Conservation (phyloP, 495 filamentous ascomycete genomes). For the Glarea lozoyensis region DNA sequence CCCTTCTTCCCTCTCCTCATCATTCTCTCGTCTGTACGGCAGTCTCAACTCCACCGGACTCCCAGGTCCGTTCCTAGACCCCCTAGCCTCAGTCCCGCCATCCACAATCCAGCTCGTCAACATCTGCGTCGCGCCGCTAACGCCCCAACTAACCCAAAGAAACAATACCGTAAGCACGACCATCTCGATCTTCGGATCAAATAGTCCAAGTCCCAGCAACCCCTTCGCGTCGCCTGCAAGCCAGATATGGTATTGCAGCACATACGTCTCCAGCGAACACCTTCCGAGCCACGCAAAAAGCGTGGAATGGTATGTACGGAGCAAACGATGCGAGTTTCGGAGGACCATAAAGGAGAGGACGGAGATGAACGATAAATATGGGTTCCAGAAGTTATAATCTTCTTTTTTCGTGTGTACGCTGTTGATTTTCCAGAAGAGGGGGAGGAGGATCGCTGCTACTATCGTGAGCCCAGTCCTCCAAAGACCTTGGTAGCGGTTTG, state of each 20-base stretch:
- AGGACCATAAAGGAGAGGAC: constrained; percentile 42
- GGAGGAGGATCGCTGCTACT: constrained; percentile 17
- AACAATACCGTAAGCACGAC: constrained; percentile 31
- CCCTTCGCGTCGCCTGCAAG: constrained; percentile 49
- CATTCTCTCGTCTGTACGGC: neutral
- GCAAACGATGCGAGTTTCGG: constrained; percentile 33
- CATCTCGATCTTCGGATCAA: constrained; percentile 26
- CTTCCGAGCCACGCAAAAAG: constrained; percentile 46
- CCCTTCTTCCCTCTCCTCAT: neutral
- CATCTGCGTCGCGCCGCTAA: constrained; percentile 26
- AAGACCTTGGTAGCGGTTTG: constrained; percentile 9
- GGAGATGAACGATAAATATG: constrained; percentile 45
- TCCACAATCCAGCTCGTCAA: constrained; percentile 35
- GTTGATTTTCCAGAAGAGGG: constrained; percentile 27
- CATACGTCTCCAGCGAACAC: constrained; percentile 48
- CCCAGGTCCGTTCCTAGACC: neutral
- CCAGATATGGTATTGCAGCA: constrained; percentile 55
- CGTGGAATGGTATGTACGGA: constrained; percentile 33
- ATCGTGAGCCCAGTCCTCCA: constrained; percentile 15
- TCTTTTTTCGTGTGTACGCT: constrained; percentile 25
- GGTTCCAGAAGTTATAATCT: constrained; percentile 40
- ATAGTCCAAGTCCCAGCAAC: constrained; percentile 38
- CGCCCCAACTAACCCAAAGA: constrained; percentile 29
- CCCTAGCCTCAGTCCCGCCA: constrained; percentile 1
- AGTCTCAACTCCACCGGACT: neutral